Evolutionary conservation across 371 early-diverging fungal species (phyloP), one percentile per base, ranked within the genome.

Genomic region (Zychaea mexicana): DNA sequence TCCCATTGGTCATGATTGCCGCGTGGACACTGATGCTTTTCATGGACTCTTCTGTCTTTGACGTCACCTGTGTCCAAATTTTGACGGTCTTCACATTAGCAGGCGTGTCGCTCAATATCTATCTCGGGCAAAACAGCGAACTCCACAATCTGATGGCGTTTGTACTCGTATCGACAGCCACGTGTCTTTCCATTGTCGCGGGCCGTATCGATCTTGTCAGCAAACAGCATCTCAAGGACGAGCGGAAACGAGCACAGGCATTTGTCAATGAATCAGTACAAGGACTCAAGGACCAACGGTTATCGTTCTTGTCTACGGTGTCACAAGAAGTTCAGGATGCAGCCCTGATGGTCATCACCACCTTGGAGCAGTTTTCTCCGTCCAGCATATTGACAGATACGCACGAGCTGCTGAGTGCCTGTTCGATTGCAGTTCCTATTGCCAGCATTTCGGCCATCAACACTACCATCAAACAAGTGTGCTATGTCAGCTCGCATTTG

Each of bases 281-380:
- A 53, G 39, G 61, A 62, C 56, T 76, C 65, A 24, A 62, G 52
- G 31, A 70, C 32, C 68, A 54, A 57, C 61, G 73, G 24, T 28
- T 66, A 3, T 30, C 64, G 0, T 78, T 74, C 32, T 22, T 75
- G 6, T 33, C 72, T 0, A 83, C 79, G 0, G 72, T 82, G 2
- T 78, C 83, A 6, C 78, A 81, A 61, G 84, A 87, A 65, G 73
- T 85, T 2, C 71, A 76, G 46, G 84, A 83, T 67, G 81, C 81
- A 12, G 78, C 84, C 1, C 58, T 75, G 0, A 78, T 84, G 70
- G 79, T 84, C 2, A 77, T 77, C 24, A 79, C 83, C 15, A 81
- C 83, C 1, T 60, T 87, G 13, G 82, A 84, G 47, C 87, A 87
- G 52, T 78, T 79, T 49, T 71, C 83, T 2, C 83, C 84, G 0